phyloP scores from a whole-genome alignment of 306 rosid species.

The Castanea mollissima region DNA sequence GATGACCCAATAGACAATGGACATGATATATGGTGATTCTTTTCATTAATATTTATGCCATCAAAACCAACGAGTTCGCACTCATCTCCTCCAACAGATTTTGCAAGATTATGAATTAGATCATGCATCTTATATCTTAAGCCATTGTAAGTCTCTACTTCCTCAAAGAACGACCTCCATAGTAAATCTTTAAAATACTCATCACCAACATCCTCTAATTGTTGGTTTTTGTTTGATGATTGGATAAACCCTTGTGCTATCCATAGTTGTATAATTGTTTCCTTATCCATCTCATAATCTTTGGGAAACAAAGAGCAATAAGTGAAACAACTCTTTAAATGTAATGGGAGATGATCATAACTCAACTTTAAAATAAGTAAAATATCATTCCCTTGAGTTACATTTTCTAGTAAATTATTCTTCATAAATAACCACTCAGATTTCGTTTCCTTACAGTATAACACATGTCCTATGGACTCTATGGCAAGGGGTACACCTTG shows the following conservation, averaged over 20 bases:
- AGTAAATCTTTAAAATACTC: not conserved
- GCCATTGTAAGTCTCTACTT: not conserved
- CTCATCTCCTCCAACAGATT: not conserved
- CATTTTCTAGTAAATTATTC: slow-evolving; percentile 20
- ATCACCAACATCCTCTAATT: not conserved
- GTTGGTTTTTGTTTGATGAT: not conserved
- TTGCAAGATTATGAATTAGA: slow-evolving; percentile 13
- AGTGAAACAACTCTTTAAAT: slow-evolving; percentile 21
- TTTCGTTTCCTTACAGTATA: slow-evolving; percentile 15
- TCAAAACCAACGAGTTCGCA: fast-evolving
- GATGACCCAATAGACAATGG: fast-evolving
- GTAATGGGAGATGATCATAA: slow-evolving; percentile 29
- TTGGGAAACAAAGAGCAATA: not conserved
- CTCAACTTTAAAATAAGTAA: slow-evolving; percentile 28
- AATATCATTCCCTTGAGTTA: slow-evolving; percentile 22
- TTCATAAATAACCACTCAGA: slow-evolving; percentile 33
- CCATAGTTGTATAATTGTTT: not conserved
- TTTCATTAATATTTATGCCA: not conserved
- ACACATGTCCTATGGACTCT: slow-evolving; percentile 25
- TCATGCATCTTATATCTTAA: slow-evolving; percentile 2
- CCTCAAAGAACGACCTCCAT: slow-evolving; percentile 18
- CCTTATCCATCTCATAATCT: not conserved
- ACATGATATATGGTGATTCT: not conserved
- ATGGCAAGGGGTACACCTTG: slow-evolving; percentile 21
- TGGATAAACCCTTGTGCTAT: not conserved